Conservation (phyloP, 805 yeast species). For the Yarrowia divulgata region DNA sequence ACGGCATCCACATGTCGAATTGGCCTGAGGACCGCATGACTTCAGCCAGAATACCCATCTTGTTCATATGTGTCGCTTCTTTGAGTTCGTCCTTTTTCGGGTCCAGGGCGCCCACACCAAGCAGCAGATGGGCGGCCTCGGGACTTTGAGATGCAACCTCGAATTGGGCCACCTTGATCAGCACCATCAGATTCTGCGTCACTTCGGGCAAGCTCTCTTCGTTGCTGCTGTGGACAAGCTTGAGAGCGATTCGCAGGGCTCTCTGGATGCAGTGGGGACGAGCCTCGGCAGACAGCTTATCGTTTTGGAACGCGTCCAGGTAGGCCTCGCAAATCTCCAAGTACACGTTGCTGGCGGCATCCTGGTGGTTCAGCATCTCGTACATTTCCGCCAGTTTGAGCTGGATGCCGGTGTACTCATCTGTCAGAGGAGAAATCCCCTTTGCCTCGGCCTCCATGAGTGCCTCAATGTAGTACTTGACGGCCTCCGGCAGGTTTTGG, state of each 20-base stretch:
- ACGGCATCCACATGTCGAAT: slow-evolving; percentile 56
- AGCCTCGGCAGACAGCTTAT: slow-evolving; percentile 46
- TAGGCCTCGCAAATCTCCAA: slow-evolving; percentile 69
- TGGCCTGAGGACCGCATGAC: neutral
- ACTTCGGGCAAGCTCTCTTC: slow-evolving; percentile 52
- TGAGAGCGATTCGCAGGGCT: slow-evolving; percentile 72
- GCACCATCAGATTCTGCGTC: too few species aligned
- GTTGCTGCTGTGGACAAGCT: slow-evolving; percentile 64
- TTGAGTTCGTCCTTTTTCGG: too few species aligned
- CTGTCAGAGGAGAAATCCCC: slow-evolving; percentile 64
- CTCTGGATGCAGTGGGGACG: slow-evolving; percentile 62
- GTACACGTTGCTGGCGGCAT: slow-evolving; percentile 72
- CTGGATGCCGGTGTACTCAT: slow-evolving; percentile 90
- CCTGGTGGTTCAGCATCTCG: slow-evolving; percentile 66
- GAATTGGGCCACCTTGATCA: slow-evolving; percentile 66
- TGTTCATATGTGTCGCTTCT: too few species aligned
- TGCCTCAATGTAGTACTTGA: slow-evolving; percentile 77
- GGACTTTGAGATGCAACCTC: slow-evolving; percentile 56
- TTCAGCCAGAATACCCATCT: neutral
- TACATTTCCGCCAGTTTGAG: slow-evolving; percentile 87
- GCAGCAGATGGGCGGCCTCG: slow-evolving; percentile 42
- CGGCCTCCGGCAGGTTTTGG: slow-evolving; percentile 69
- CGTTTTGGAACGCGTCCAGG: slow-evolving; percentile 58
- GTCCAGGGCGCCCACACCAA: neutral
- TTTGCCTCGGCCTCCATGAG: slow-evolving; percentile 65